Evolutionary conservation across 257 asterid species (phyloP).

Genomic region (Scutellaria baicalensis): DNA sequence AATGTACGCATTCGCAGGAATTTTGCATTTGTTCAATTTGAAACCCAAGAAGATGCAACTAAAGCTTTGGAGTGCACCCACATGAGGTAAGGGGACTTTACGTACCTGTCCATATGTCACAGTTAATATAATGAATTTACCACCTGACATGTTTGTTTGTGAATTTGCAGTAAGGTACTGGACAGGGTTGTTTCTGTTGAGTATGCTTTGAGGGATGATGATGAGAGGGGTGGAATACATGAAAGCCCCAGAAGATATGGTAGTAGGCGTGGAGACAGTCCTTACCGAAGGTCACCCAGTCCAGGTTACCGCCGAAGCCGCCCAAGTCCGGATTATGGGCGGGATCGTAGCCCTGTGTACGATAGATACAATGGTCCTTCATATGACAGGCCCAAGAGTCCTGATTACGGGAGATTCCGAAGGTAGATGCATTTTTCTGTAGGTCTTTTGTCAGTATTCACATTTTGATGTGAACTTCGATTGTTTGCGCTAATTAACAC

Average conservation of each 20-base stretch:
- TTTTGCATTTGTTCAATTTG: slow-evolving; percentile 93
- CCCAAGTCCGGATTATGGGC: slow-evolving; percentile 83
- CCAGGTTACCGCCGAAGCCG: slow-evolving; percentile 52
- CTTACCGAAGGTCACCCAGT: slow-evolving; percentile 61
- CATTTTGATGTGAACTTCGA: not conserved
- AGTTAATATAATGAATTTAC: not conserved
- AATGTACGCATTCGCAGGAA: slow-evolving; percentile 79
- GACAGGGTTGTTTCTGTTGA: slow-evolving; percentile 93
- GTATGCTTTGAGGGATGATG: slow-evolving; percentile 89
- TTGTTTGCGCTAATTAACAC: not conserved
- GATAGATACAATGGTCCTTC: slow-evolving; percentile 57
- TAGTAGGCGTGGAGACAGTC: slow-evolving; percentile 50
- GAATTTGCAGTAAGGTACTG: slow-evolving; percentile 60
- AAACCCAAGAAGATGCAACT: slow-evolving; percentile 86
- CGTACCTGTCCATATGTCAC: not conserved
- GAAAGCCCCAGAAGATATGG: slow-evolving; percentile 67
- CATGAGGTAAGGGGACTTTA: slow-evolving; percentile 50
- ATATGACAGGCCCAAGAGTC: slow-evolving; percentile 50
- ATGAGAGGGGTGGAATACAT: slow-evolving; percentile 48
- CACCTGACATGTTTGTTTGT: not conserved
- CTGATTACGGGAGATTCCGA: slow-evolving; percentile 66
- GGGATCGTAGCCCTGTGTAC: slow-evolving; percentile 56
- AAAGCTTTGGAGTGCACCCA: slow-evolving; percentile 89
- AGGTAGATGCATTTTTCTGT: slow-evolving; percentile 28
- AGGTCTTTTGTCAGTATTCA: not conserved